Evolutionary conservation across 768 basidiomycete species (phyloP).

Genomic region (Boletus reticuloceps): DNA sequence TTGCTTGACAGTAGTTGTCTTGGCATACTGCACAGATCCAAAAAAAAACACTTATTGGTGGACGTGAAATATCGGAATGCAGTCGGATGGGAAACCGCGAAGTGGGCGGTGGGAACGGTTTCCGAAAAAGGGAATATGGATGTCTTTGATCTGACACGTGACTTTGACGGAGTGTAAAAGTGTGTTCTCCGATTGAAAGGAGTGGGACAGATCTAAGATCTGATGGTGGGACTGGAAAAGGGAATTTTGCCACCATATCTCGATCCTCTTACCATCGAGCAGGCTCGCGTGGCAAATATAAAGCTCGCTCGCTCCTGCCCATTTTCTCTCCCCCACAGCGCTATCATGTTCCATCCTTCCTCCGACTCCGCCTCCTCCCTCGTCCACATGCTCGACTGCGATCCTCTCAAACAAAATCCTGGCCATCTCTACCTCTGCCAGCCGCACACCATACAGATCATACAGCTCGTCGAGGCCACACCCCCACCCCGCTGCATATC

Average conservation of each 20-base stretch:
- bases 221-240: neutral
- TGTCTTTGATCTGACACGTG: slow-evolving; percentile 11
- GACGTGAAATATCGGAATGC: neutral
- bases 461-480: slow-evolving; percentile 66
- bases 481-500: slow-evolving; percentile 48
- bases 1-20: neutral
- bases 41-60: neutral
- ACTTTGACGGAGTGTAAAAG: slow-evolving; percentile 1
- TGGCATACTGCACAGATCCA: neutral
- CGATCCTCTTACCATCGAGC: slow-evolving; percentile 11
- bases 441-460: slow-evolving; percentile 58
- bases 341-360: slow-evolving; percentile 26
- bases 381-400: slow-evolving; percentile 25
- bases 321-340: slow-evolving; percentile 10
- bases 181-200: neutral
- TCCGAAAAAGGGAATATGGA: slow-evolving; percentile 17
- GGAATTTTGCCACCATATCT: slow-evolving; percentile 8
- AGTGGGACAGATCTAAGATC: slow-evolving; percentile 23
- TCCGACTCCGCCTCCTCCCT: slow-evolving; percentile 23
- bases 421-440: slow-evolving; percentile 46
- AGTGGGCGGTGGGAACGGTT: slow-evolving; percentile 11
- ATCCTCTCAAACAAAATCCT: slow-evolving; percentile 35
- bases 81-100: slow-evolving; percentile 15
- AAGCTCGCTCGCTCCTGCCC: slow-evolving; percentile 9
- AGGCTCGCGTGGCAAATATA: slow-evolving; percentile 30